These are phyloP conservation scores for Heterobasidion annosum DNA, from an alignment of 1,284 basidiomycete genomes.

Conservation along the genomic window DNA sequence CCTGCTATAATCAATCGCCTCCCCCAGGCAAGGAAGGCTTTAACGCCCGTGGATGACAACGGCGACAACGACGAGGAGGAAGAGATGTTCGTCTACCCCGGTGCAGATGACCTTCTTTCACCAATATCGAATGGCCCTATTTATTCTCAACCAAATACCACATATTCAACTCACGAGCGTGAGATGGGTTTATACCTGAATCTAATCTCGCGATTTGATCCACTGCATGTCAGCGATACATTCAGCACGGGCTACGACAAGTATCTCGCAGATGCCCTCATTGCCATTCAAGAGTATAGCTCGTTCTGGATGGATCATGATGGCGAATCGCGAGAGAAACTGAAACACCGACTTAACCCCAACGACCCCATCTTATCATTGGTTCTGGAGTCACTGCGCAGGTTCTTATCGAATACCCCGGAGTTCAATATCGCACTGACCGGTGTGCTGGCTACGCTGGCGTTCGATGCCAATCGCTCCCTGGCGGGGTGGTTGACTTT, in stretches of 20 bases:
- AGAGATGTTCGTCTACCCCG: constrained; percentile 52
- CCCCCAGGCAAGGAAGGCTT: constrained; percentile 7
- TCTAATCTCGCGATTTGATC: constrained; percentile 75
- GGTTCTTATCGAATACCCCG: constrained; percentile 80
- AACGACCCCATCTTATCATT: constrained; percentile 71
- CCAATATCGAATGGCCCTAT: constrained; percentile 20
- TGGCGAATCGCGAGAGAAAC: constrained; percentile 28
- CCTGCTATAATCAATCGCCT: constrained; percentile 30
- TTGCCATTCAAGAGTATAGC: constrained; percentile 55
- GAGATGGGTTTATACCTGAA: constrained; percentile 78
- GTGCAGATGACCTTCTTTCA: constrained; percentile 24
- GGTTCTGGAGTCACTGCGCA: constrained; percentile 61
- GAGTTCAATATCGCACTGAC: constrained; percentile 87
- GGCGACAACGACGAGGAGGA: constrained; percentile 32
- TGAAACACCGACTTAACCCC: constrained; percentile 69
- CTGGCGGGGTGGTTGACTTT: constrained; percentile 85
- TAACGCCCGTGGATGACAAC: constrained; percentile 34
- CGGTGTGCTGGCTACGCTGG: constrained; percentile 71
- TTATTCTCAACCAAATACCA: constrained; percentile 57
- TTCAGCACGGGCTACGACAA: constrained; percentile 82
- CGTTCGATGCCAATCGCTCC: constrained; percentile 77
- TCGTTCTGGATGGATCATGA: constrained; percentile 41
- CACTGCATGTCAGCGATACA: constrained; percentile 60
- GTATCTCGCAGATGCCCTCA: constrained; percentile 75
- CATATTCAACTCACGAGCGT: constrained; percentile 69